Percentiles rank a stretch among this genome's conserved stretches.
phyloP scores from a whole-genome alignment of 805 yeast genomes.

The Candida berthetii region DNA sequence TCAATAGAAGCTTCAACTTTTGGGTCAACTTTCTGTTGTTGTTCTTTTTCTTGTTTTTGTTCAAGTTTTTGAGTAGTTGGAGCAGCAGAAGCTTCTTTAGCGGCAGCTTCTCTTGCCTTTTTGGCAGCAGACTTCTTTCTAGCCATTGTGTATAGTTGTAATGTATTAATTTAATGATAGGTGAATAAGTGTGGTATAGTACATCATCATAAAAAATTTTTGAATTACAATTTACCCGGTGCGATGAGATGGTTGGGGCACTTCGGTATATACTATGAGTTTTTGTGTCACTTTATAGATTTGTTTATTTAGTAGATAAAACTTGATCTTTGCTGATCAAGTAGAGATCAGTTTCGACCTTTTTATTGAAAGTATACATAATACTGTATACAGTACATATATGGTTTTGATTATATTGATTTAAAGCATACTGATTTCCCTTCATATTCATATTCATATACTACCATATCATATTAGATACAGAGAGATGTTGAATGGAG shows the following conservation, averaged over 20 bases:
- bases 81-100: no score
- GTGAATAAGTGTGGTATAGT: no score
- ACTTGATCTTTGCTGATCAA: no score
- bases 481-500: no score
- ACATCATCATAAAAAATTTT: background rate
- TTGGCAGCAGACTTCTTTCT: conserved; percentile 85
- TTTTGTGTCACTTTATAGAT: background rate
- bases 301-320: no score
- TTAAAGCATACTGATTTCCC: no score
- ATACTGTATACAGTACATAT: no score
- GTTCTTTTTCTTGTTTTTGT: conserved; percentile 9
- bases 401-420: no score
- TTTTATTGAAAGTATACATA: no score
- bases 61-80: background rate
- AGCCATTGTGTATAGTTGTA: conserved; percentile 43
- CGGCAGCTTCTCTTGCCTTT: conserved; percentile 49
- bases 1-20: conserved; percentile 7
- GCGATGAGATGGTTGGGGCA: background rate
- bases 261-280: background rate
- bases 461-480: no score
- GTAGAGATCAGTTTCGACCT: no score
- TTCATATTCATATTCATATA: no score
- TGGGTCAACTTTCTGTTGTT: conserved; percentile 11
- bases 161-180: background rate
- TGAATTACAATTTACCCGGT: background rate